Conservation (phyloP, 805 yeast genomes). For the Lachancea lanzarotensis region DNA sequence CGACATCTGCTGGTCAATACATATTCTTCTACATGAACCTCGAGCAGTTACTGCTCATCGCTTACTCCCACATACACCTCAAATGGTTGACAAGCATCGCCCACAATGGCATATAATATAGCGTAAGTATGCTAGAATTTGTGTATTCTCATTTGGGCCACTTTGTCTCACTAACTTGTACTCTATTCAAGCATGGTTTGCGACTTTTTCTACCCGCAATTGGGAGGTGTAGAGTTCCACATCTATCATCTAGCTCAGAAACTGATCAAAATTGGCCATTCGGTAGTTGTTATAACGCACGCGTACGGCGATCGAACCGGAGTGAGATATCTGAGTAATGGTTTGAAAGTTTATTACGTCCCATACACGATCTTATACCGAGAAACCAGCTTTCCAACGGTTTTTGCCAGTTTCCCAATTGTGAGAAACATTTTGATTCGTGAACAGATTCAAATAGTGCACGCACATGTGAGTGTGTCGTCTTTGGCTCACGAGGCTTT, state of each 20-base stretch:
- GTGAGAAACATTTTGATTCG: conserved; percentile 78
- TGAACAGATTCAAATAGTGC: conserved; percentile 82
- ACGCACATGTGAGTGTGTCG: conserved; percentile 90
- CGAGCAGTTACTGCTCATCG: not conserved
- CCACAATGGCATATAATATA: conserved; percentile 25
- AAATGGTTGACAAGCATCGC: not conserved
- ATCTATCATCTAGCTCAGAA: conserved; percentile 85
- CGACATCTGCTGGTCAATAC: too few species aligned
- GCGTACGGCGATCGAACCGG: conserved; percentile 80
- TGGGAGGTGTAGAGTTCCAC: conserved; percentile 97
- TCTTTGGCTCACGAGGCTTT: conserved; percentile 85
- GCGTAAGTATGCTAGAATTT: conserved; percentile 17
- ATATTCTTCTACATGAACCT: too few species aligned
- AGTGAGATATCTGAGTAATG: conserved; percentile 75
- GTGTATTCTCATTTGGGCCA: not conserved
- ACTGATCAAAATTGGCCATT: conserved; percentile 72
- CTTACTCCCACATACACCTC: not conserved
- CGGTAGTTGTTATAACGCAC: conserved; percentile 83
- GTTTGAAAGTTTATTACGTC: conserved; percentile 85
- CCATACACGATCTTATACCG: conserved; percentile 79
- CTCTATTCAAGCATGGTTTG: conserved; percentile 60
- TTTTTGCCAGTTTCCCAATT: conserved; percentile 81
- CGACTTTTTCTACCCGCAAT: conserved; percentile 96
- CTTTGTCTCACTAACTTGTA: not conserved
- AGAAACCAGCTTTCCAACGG: conserved; percentile 82